Base-by-base conservation (phyloP, 2,329 filamentous ascomycete species). In the Aspergillus texensis region DNA sequence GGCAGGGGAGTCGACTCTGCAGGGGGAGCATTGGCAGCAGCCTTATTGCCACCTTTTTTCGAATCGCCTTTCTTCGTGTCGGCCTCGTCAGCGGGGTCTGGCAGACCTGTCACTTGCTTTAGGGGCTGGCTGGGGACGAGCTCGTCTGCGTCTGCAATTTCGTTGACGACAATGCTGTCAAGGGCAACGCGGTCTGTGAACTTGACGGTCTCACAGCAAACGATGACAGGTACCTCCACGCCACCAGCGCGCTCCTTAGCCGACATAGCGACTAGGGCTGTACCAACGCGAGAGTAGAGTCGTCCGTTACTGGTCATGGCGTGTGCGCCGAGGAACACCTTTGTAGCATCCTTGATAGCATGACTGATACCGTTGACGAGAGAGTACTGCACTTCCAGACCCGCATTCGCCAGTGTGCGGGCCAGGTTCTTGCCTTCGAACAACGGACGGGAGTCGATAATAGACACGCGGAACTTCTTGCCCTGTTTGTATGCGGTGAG, bases 221-320 rank as follows among this genome's bases (percentile, higher is more conserved):
- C 92, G 39, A 96, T 89, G 63, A 98, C 92, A 1, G 92, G 91
- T 43, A 94, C 87, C 62, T 90, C 89, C 24, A 88, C 84, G 6
- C 79, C 79, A 41, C 79, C 78, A 16, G 75, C 74, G 41, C 77
- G 78, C 62, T 91, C 88, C 58, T 89, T 88, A 6, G 94, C 94
- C 48, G 91, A 88, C 82, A 95, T 91, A 21, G 94, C 94, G 11
- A 98, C 86, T 63, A 95, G 87, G 28, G 92, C 92, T 4, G 94
- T 97, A 65, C 95, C 95, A 11, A 93, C 88, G 24, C 93, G 88
- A 5, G 91, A 94, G 78, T 96, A 96, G 70, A 99, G 85, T 39
- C 92, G 87, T 9, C 95, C 95, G 78, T 98, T 98, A 70, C 92
- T 94, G 81, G 97, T 95, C 88, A 99, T 95, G 45, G 93, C 92